Percentiles rank a stretch among this genome's conserved stretches.
Conservation (phyloP, 2,329 filamentous ascomycete genomes). For the Lasiodiplodia sp. region DNA sequence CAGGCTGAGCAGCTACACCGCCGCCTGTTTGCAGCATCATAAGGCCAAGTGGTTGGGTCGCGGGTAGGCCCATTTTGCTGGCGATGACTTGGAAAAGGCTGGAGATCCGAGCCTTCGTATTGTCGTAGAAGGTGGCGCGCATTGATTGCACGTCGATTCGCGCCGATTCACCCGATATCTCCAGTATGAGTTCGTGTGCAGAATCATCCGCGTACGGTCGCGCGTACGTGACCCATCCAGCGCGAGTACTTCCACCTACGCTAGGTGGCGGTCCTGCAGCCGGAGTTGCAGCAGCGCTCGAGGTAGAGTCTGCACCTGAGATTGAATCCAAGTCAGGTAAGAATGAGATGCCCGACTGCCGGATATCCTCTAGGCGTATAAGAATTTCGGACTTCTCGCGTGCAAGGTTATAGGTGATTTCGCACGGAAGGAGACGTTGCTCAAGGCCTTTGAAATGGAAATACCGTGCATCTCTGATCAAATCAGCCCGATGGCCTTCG, state of each 20-base stretch:
- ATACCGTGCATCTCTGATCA: constrained; percentile 87
- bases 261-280: constrained; percentile 33
- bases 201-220: constrained; percentile 84
- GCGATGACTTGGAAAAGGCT: constrained; percentile 82
- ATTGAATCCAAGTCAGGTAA: constrained; percentile 52
- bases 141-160: constrained; percentile 48
- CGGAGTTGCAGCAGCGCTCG: constrained; percentile 26
- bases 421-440: constrained; percentile 81
- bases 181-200: constrained; percentile 76
- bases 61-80: constrained; percentile 76
- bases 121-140: constrained; percentile 75
- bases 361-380: constrained; percentile 83
- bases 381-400: constrained; percentile 76
- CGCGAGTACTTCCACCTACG: constrained; percentile 16
- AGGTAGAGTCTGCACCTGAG: constrained; percentile 4
- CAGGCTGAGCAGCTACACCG: constrained; percentile 67
- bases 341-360: constrained; percentile 82
- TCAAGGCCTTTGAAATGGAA: constrained; percentile 93
- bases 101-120: constrained; percentile 72
- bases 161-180: constrained; percentile 65
- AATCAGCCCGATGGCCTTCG: constrained; percentile 76
- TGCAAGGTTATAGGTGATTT: constrained; percentile 76
- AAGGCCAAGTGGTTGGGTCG: constrained; percentile 66
- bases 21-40: constrained; percentile 68
- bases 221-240: constrained; percentile 76